phyloP scores from a whole-genome alignment of 2,329 filamentous ascomycete species.

The Fusarium sp. region DNA sequence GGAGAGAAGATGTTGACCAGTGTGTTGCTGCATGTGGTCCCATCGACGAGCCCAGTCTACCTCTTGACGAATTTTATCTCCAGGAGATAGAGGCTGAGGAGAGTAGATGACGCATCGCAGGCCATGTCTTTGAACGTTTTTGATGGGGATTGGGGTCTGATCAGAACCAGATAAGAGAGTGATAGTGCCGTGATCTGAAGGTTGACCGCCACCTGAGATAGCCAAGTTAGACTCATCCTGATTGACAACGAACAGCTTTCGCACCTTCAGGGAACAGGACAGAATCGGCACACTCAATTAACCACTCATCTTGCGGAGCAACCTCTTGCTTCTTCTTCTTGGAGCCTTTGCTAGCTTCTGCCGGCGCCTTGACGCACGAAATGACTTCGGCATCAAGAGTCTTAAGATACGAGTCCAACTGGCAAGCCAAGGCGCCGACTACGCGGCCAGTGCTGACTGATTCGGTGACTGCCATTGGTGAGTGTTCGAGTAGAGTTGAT shows the following conservation, averaged over 20 bases:
- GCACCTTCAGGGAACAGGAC: slow-evolving; percentile 48
- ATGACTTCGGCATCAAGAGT: slow-evolving; percentile 42
- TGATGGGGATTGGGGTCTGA: slow-evolving; percentile 33
- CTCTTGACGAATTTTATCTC: slow-evolving; percentile 41
- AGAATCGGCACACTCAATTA: slow-evolving; percentile 48
- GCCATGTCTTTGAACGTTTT: slow-evolving; percentile 43
- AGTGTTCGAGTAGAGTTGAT: neutral
- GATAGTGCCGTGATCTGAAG: slow-evolving; percentile 46
- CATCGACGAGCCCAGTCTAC: slow-evolving; percentile 47
- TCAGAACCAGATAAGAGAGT: slow-evolving; percentile 12
- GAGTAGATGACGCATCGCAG: slow-evolving; percentile 44
- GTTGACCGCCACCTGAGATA: slow-evolving; percentile 46
- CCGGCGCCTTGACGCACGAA: slow-evolving; percentile 43
- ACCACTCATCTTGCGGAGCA: slow-evolving; percentile 39
- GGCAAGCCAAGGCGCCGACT: slow-evolving; percentile 46
- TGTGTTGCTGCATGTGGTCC: slow-evolving; percentile 52
- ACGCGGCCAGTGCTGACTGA: slow-evolving; percentile 5
- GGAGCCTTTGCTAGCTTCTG: slow-evolving; percentile 21
- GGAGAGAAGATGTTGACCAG: slow-evolving; percentile 48
- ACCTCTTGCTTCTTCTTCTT: slow-evolving; percentile 41
- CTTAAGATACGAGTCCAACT: slow-evolving; percentile 43
- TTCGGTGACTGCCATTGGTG: slow-evolving; percentile 12
- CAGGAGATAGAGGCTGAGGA: slow-evolving; percentile 26
- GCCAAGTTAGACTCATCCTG: neutral
- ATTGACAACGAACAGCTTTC: too few relatives aligned